Conservation (phyloP, 1,139 yeast species). For the Spathaspora sp. region DNA sequence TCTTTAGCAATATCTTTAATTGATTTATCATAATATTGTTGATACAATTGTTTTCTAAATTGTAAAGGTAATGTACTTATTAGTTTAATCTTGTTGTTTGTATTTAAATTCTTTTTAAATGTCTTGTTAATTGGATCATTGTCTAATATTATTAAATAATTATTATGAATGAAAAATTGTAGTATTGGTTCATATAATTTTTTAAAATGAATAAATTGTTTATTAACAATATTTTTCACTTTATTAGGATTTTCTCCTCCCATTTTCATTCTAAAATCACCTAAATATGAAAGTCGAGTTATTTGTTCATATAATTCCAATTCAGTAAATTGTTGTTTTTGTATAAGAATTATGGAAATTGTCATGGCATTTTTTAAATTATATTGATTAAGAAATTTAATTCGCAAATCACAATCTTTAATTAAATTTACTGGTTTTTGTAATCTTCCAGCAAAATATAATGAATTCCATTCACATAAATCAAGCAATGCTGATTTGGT, state of each 20-base stretch:
- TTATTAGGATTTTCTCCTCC: conserved; percentile 94
- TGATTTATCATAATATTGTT: conserved; percentile 36
- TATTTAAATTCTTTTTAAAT: conserved; percentile 20
- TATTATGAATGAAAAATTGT: conserved; percentile 22
- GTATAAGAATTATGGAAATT: conserved; percentile 59
- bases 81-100: conserved; percentile 25
- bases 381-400: conserved; percentile 67
- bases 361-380: conserved; percentile 80
- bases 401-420: conserved; percentile 36
- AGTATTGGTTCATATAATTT: conserved; percentile 68
- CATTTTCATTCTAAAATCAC: conserved; percentile 83
- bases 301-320: conserved; percentile 70
- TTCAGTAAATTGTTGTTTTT: conserved; percentile 49
- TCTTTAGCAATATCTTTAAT: conserved; percentile 20
- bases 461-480: conserved; percentile 75
- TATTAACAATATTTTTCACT: conserved; percentile 77
- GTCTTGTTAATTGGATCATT: conserved; percentile 16
- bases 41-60: conserved; percentile 49
- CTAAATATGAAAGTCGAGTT: conserved; percentile 80
- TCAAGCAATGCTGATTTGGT: conserved; percentile 62
- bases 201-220: conserved; percentile 70
- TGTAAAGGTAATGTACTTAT: conserved; percentile 49
- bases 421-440: conserved; percentile 90
- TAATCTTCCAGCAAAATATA: conserved; percentile 88
- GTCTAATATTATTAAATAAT: conserved; percentile 19